Base-by-base conservation (phyloP, 2,329 filamentous ascomycete genomes). In the Trichoderma aggressivum region DNA sequence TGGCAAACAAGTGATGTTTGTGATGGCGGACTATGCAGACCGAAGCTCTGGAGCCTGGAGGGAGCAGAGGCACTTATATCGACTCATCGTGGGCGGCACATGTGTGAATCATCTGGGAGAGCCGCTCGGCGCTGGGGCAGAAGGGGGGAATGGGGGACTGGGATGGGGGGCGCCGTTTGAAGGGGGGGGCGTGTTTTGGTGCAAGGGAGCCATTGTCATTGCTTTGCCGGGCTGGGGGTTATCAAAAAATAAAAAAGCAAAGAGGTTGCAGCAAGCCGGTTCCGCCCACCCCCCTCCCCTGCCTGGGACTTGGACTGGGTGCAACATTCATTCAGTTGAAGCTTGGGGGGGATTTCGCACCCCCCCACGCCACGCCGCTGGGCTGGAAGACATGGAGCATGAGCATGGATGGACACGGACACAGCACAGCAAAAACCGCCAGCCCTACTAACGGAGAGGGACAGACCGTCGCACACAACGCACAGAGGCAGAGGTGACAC, bases 51-150 rank as follows among this genome's bases (percentile, higher is more conserved):
- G 67, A 67, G 55, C 47, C 50, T 58, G 43, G 58, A 72, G 72
- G 71, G 64, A 70, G 70, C 24, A 67, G 55, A 59, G 59, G 59
- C 70, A 74, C 74, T 74, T 75, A 75, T 75, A 63, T 30, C 67
- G 64, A 71, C 73, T 39, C 62, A 72, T 72, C 71, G 26, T 39
- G 65, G 63, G 70, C 72, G 74, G 75, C 75, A 75, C 74, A 75
- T 75, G 72, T 73, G 67, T 76, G 64, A 70, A 64, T 70, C 59
- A 64, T 64, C 61, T 63, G 62, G 62, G 65, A 72, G 65, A 53
- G 65, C 56, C 28, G 65, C 55, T 43, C 10, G 56, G 65, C 14
- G 72, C 71, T 66, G 69, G 55, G 68, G 68, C 53, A 67, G 39
- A 68, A 64, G 70, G 58, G 28, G 71, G 65, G 56, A 39, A 65